A percentile compares a stretch with the other conserved stretches of the same genome.
Conservation (phyloP, 2,329 filamentous ascomycete species). For the Rutstroemia sp. region DNA sequence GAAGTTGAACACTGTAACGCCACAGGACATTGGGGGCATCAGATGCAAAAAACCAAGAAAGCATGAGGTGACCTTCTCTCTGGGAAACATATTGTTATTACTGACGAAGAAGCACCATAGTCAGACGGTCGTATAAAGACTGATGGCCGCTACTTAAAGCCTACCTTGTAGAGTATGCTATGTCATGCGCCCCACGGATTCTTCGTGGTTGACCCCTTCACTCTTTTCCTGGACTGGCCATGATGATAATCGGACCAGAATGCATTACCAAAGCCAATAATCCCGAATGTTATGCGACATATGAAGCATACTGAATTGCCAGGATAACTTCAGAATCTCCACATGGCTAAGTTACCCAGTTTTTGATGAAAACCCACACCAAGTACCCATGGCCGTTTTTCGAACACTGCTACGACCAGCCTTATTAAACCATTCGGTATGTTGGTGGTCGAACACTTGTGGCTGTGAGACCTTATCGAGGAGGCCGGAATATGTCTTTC, state of each 20-base stretch:
- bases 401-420: conserved; percentile 19
- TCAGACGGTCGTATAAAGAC: conserved; percentile 10
- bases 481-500: conserved; percentile 6
- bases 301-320: conserved; percentile 9
- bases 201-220: too few species aligned
- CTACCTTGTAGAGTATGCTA: conserved; percentile 15
- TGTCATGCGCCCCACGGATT: neutral
- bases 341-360: conserved; percentile 8
- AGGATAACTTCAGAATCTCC: conserved; percentile 5
- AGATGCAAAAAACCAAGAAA: conserved; percentile 14
- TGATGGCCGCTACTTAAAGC: neutral
- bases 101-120: conserved; percentile 11
- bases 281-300: conserved; percentile 13
- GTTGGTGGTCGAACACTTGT: conserved; percentile 16
- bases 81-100: conserved; percentile 15
- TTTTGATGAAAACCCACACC: neutral
- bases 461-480: conserved; percentile 9
- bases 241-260: conserved; percentile 1
- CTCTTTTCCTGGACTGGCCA: neutral
- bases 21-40: conserved; percentile 16
- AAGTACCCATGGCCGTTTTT: neutral
- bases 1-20: conserved; percentile 11
- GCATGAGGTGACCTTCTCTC: conserved; percentile 16
- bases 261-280: conserved; percentile 11
- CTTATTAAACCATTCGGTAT: conserved; percentile 17